Base-by-base conservation (phyloP, 495 filamentous ascomycete species). In the Lepraria neglecta region DNA sequence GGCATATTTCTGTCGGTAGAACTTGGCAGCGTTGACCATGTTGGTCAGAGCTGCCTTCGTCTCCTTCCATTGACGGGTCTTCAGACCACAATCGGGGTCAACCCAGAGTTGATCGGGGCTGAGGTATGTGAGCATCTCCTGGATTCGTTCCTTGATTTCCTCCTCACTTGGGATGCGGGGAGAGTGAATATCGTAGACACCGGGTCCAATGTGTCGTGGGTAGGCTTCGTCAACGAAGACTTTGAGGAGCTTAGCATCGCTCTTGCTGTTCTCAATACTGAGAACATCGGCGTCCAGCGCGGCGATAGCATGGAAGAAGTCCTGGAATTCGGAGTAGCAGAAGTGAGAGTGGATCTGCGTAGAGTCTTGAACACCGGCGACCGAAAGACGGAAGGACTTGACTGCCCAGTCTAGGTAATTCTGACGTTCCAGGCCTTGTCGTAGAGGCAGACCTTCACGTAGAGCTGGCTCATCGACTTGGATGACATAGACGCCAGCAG, bases 301-400 rank as follows among this genome's bases (percentile, higher is more conserved):
- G 64, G 95, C 91, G 67, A 98, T 98, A 77, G 94, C 92, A 75
- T 97, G 89, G 89, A 98, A 98, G 84, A 98, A 98, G 82, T 98
- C 94, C 79, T 98, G 94, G 89, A 98, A 98, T 82, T 98, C 94
- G 50, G 91, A 96, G 86, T 98, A 98, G 77, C 94, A 98, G 91
- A 98, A 98, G 82, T 98, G 94, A 56, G 91, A 96, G 85, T 98
- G 94, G 77, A 98, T 95, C 82, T 98, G 94, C 67, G 95, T 97
- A 59, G 85, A 87, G 73, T 98, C 90, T 71, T 87, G 73, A 57
- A 97, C 94, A 71, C 89, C 92, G 56, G 90, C 83, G 68, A 90
- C 92, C 61, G 94, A 84, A 65, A 98, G 90, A 73, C 87, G 89
- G 90, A 98, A 98, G 69, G 91, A 87, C 76, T 92, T 83, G 71